Base-by-base conservation (phyloP, 768 basidiomycete species). In the Dioszegia crocea region DNA sequence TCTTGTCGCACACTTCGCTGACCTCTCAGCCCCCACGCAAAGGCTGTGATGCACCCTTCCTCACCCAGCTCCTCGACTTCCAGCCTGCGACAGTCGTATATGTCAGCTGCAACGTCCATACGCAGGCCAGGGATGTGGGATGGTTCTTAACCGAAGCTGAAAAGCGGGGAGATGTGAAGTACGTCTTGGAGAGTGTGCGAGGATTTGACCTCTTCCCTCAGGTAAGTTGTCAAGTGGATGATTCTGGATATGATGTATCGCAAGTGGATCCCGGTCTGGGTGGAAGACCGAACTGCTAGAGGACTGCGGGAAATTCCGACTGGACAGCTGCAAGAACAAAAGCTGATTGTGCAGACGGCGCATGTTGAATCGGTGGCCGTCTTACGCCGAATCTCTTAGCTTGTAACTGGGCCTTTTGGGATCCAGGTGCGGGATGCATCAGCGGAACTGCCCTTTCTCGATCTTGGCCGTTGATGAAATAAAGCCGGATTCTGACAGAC, bases 181-280 rank as follows among this genome's bases (percentile, higher is more conserved):
- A 96, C 78, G 80, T 83, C 61, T 66, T 99, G 68, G 88, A 92
- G 78, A 89, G 85, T 66, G 65, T 96, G 68, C 77, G 88, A 61
- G 93, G 91, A 33, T 90, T 96, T 65, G 94, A 98, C 80, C 73
- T 99, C 55, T 99, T 98, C 80, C 91, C 94, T 8, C 92, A 97
- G 66, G 72, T 74, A 27, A 60, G 71, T 71, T 21, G 29, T n/a
- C 38, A 49, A 24, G 30, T 23, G 3, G 46, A 16, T 5, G 21
- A 16, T 29, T n/a, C n/a, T n/a, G n/a, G n/a, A n/a, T n/a, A n/a
- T n/a, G n/a, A n/a, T n/a, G n/a, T n/a, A n/a, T n/a, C n/a, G n/a
- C n/a, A n/a, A n/a, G n/a, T n/a, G n/a, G n/a, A n/a, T n/a, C n/a
- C n/a, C n/a, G n/a, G n/a, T n/a, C n/a, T n/a, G n/a, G n/a, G n/a